Base-by-base conservation (phyloP, 495 filamentous ascomycete species). In the Pseudotulostoma volvatum region DNA sequence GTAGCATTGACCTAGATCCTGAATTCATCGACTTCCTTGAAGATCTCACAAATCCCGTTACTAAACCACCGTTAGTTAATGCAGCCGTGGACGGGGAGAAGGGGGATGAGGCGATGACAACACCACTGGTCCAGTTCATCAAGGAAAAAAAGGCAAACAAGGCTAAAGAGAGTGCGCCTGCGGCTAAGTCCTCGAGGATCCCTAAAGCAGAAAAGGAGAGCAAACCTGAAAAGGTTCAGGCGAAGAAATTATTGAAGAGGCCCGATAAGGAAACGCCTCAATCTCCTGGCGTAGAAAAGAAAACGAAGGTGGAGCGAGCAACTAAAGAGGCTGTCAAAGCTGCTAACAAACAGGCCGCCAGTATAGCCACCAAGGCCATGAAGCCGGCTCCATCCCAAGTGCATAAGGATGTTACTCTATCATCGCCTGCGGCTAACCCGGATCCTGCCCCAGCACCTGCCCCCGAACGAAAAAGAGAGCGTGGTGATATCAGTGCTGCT, bases 11-110 rank as follows among this genome's bases (percentile, higher is more conserved):
- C 46, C 84, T 88, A 48, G 90, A 97, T 53, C 74, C 79, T 0
- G 90, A 96, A 40, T 96, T 96, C 45, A 92, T 93, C 59, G 72
- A 72, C 15, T 97, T 96, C 50, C 71, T 97, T 4, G 82, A 92
- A 55, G 77, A 73, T 35, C 69, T 94, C 7, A 90, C 86, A 2
- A 79, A 82, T 37, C 85, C 85, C 0, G 71, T 80, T 19, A 58
- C 64, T 4, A 77, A 71, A 43, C 55, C 71, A 3, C 33, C 53
- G 0, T 36, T 61, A 5, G 60, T 71, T 2, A 77, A 79, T 25
- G 55, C 61, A 0, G 50, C 56, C 4, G 64, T 68, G 8, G 71
- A 74, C 13, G 55, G 57, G 9, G 58, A 65, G 21, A 62, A 55
- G 2, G 77, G 81, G 49, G 70, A 73, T 35, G 72, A 74, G 18